phyloP scores from a whole-genome alignment of 352 stramenopile species.

The Stephanocyclus meneghinianus region DNA sequence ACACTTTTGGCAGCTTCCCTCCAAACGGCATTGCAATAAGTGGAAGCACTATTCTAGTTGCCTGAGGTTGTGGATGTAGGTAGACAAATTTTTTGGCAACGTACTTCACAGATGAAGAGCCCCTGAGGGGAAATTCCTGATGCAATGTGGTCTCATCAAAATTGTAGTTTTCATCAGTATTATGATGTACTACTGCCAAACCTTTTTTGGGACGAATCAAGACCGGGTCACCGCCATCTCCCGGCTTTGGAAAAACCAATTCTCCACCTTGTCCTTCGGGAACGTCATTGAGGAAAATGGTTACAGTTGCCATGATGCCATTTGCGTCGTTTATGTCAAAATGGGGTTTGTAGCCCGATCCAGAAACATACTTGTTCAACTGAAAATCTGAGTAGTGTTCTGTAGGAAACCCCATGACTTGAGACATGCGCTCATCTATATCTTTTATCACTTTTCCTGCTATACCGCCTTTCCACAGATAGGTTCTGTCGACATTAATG shows the following conservation, averaged over 20 bases:
- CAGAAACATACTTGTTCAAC: conserved; percentile 65
- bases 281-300: conserved; percentile 78
- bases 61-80: conserved; percentile 55
- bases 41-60: conserved; percentile 66
- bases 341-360: conserved; percentile 62
- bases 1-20: conserved; percentile 56
- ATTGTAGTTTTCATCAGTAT: conserved; percentile 69
- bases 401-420: conserved; percentile 79
- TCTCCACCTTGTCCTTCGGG: conserved; percentile 46
- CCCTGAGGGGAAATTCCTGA: conserved; percentile 32
- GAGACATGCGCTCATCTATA: conserved; percentile 80
- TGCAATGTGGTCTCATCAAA: conserved; percentile 70
- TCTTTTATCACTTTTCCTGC: conserved; percentile 62
- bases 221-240: conserved; percentile 51
- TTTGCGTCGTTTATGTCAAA: conserved; percentile 61
- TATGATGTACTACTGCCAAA: conserved; percentile 82
- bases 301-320: conserved; percentile 74
- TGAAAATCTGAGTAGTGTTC: conserved; percentile 79
- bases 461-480: conserved; percentile 76
- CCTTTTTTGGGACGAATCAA: conserved; percentile 69
- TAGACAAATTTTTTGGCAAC: conserved; percentile 81
- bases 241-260: conserved; percentile 68
- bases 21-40: conserved; percentile 67
- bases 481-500: conserved; percentile 57
- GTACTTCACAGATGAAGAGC: conserved; percentile 55